Base-by-base conservation (phyloP, 495 filamentous ascomycete genomes). In the Aspergillus biplanus region DNA sequence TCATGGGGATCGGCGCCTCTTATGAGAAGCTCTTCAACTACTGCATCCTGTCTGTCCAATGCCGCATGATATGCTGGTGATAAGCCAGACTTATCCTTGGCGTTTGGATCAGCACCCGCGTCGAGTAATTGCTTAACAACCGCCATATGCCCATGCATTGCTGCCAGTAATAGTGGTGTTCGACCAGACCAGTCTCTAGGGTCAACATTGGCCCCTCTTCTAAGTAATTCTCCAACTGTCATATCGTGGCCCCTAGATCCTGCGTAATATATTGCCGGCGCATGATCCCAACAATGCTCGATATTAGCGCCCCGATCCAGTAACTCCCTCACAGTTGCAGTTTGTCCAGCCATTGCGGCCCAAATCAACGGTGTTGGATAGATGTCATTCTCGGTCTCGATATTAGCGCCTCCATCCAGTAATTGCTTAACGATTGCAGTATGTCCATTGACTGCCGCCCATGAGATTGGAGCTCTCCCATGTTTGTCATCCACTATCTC, bases 391-490 rank as follows among this genome's bases (percentile, higher is more conserved):
- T 12, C 35, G 6, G 12, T 8, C 16, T 69, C 67, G 34, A 70
- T 21, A 46, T 72, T 61, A 9, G 68, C 65, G 33, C 55, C 56
- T 47, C 16, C 33, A 11, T 49, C 55, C 33, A 70, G 49, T 27
- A 70, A 64, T 32, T 65, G 49, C 33, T 56, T 67, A 4, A 64
- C 82, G 53, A 79, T 52, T 13, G 32, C 57, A 16, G 62, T 49
- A 53, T 78, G 63, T 8, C 75, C 78, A n/a, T 64, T 62, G 35
- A 21, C 35, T 9, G 71, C 73, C 4, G 77, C 78, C 52, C 54
- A 70, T 11, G 65, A 72, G 5, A 81, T 63, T 32, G 76, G 72
- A 48, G 77, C 75, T 42, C 53, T 52, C 4, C 64, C 65, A 46
- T 64, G 35, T 6, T 53, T 47, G 34, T 69, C n/a, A 47, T 63